Evolutionary conservation across 768 basidiomycete genomes (phyloP), one percentile per base, ranked within the genome.

Genomic region (Podaxis mareebaensis): DNA sequence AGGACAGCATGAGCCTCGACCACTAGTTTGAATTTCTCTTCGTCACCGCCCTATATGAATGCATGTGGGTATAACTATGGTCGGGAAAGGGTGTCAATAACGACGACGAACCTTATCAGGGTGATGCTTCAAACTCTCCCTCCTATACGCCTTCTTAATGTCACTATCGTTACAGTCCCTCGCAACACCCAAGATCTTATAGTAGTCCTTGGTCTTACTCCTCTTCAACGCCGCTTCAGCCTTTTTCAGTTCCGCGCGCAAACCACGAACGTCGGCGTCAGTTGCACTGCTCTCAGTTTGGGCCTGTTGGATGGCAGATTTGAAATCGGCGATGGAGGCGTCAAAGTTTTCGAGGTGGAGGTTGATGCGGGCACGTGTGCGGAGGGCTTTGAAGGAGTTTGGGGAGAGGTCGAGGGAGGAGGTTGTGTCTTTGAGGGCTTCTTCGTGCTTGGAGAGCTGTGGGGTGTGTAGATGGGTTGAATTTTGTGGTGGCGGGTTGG

Each of bases 21-120:
- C 33, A 93, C 88, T 22, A 94, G 82, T 75, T 98, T 97, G 85
- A 99, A 99, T 68, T 93, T 91, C 71, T 97, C 96, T 69, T 96
- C 95, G 72, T 95, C 93, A 30, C 96, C 96, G 28, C 96, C 95
- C 88, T 93, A 64, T 64, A 65, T 49, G 46, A 28, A 7, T 36
- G 44, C 3, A 0, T 5, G 4, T 26, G 39, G 48, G 52, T 13
- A 36, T 24, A 36, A 55, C 30, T 22, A 7, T 40, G 61, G 24
- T 57, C 15, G 17, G 33, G 28, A 38, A 22, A 53, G 48, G 33
- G 17, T 66, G 58, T 64, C 60, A 68, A 53, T 4, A 39, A 65
- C 3, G 12, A 65, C 2, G 12, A 49, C 75, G 26, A 20, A 89
- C 89, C 84, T 93, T 93, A 74, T 93, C 92, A 53, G 91, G 91